Evolutionary conservation across 495 filamentous ascomycete genomes (phyloP), one percentile per base, ranked within the genome.

Genomic region (Aspergillus ostianus): DNA sequence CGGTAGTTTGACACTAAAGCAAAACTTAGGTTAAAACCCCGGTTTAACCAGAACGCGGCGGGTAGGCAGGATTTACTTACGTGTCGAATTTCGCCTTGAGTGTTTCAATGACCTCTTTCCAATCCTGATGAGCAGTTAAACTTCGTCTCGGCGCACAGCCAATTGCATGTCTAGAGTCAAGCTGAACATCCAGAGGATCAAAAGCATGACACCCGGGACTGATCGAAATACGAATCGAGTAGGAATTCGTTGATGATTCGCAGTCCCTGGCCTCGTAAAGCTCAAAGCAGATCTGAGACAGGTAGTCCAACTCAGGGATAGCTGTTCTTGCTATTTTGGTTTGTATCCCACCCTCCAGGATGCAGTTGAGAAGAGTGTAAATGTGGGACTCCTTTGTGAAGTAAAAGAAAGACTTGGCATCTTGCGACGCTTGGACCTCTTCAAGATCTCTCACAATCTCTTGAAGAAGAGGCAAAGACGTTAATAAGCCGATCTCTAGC

Each of bases 341-440:
- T 63, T 92, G 87, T 61, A 98, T 90, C 36, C 95, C 94, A 61
- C 94, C 94, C 75, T 97, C 94, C 32, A 98, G 80, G 61, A 98
- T 97, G 72, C 95, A 98, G 74, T 98, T 98, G 50, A 98, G 83
- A 30, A 98, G 82, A 18, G 94, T 98, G 76, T 98, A 98, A 64
- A 98, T 97, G 65, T 98, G 94, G 6, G 90, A 94, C 77, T 98
- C 94, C 70, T 98, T 98, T 27, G 94, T 98, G 70, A 98, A 98
- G 75, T 98, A 98, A 77, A 98, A 87, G 78, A 97, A 97, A 4
- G 88, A 92, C 67, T 97, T 97, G 19, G 92, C 92, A 69, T 93
- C 89, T 51, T 90, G 84, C 0, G 90, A 93, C 4, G 94, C 93
- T 74, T 98, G 94, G 63, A 98, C 90, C 70, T 97, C 92, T 76